Evolutionary conservation across 805 yeast species (phyloP).

Genomic region (Zygoascus flipseniorum): DNA sequence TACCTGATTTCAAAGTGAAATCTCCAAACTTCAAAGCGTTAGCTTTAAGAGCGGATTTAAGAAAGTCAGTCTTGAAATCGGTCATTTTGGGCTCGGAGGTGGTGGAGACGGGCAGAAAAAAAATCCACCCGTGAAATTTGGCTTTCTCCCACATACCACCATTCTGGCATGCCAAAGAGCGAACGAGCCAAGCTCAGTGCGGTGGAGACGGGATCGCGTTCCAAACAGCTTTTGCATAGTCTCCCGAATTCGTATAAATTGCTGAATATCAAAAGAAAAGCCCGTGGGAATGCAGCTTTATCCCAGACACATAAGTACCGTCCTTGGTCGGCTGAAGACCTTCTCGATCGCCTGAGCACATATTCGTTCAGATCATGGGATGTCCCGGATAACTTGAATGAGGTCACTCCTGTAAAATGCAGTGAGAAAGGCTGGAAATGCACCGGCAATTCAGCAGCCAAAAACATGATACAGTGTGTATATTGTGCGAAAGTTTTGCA

Average conservation of each 20-base stretch:
- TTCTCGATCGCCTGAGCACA: not conserved
- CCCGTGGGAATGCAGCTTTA: not conserved
- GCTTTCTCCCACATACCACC: no score
- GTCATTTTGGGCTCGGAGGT: not conserved
- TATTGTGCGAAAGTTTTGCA: not conserved
- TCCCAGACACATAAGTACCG: not conserved
- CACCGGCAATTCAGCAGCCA: not conserved
- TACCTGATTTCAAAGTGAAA: conserved; percentile 86
- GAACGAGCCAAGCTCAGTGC: no score
- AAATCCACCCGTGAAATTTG: no score
- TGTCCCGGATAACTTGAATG: not conserved
- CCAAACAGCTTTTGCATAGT: not conserved
- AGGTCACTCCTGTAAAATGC: not conserved
- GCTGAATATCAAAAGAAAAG: not conserved
- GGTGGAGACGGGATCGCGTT: no score
- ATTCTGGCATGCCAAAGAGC: no score
- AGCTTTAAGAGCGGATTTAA: conserved; percentile 73
- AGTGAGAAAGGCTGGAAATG: not conserved
- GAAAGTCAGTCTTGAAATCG: conserved; percentile 32
- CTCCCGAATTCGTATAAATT: not conserved
- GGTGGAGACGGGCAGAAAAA: not conserved
- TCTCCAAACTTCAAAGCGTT: conserved; percentile 80
- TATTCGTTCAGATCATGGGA: not conserved
- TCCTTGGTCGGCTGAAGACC: not conserved
- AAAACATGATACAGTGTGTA: not conserved